Base-by-base conservation (phyloP, 2,329 filamentous ascomycete species). In the Pseudogymnoascus sp. region DNA sequence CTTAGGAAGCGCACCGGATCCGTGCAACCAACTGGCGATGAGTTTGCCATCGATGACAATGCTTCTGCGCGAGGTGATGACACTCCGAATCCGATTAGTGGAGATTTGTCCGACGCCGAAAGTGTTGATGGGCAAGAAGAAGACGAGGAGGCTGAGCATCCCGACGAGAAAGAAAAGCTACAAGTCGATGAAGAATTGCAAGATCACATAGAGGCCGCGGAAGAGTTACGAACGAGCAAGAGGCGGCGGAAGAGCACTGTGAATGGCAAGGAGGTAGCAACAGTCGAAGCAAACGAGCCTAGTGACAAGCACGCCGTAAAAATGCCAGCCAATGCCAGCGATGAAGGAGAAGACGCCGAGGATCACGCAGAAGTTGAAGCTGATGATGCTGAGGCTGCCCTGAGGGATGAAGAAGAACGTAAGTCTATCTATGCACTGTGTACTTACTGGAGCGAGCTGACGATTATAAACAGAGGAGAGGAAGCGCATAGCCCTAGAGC, bases 401-500 rank as follows among this genome's bases (percentile, higher is more conserved):
- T 82, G 60, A 85, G 76, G 62, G 86, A 87, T 65, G 83, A 86
- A 64, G 87, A 90, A 83, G 85, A 88, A 71, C 73, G 86, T 84
- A 82, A 75, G 82, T 70, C 60, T 37, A 62, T 56, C 28, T 16
- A 37, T 26, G 2, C 28, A 28, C 22, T 6, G 56, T 31, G 53
- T 26, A 41, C 7, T 3, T 22, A 35, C 7, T 50, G 19, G 38
- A 59, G 56, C 41, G 65, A 59, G 28, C 31, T 38, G 46, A 56
- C 63, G 69, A 73, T 78, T 66, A 75, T 66, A 65, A 37, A 70
- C 70, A 93, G 90, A 90, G 67, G 85, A 90, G 70, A 87, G 86
- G 72, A 95, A 93, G 77, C 87, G 87, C 71, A 84, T 84, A 35
- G 93, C 93, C 0, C 88, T 93, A 72, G 90, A 92, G 63, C 86